These are phyloP conservation scores for Pichia sp. DNA, from an alignment of 1,139 yeast species.

Conservation along the genomic window DNA sequence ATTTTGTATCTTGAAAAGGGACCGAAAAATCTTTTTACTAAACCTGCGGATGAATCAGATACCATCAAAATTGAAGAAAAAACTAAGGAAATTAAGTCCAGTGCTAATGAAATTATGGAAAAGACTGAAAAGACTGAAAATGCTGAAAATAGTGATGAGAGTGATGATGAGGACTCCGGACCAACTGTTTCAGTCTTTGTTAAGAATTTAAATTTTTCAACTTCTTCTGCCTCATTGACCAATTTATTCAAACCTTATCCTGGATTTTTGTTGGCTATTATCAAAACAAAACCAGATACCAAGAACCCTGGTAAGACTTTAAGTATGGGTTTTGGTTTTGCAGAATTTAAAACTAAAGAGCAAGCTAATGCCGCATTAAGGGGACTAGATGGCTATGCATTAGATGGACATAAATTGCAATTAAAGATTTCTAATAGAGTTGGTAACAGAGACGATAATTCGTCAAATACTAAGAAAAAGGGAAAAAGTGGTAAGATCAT, in stretches of 20 bases:
- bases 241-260: slow-evolving; percentile 60
- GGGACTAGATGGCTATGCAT: slow-evolving; percentile 67
- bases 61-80: slow-evolving; percentile 21
- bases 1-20: slow-evolving; percentile 91
- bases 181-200: slow-evolving; percentile 84
- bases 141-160: slow-evolving; percentile 21
- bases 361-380: slow-evolving; percentile 73
- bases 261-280: slow-evolving; percentile 79
- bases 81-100: slow-evolving; percentile 38
- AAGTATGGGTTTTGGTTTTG: slow-evolving; percentile 98
- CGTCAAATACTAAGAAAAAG: slow-evolving; percentile 29
- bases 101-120: slow-evolving; percentile 39
- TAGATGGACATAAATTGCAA: slow-evolving; percentile 88
- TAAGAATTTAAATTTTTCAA: slow-evolving; percentile 84
- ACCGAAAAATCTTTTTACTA: slow-evolving; percentile 71
- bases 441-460: slow-evolving; percentile 27
- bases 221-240: slow-evolving; percentile 54
- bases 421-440: slow-evolving; percentile 80
- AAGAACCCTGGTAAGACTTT: slow-evolving; percentile 56
- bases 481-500: slow-evolving; percentile 66
- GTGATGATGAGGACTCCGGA: slow-evolving; percentile 47
- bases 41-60: slow-evolving; percentile 45
- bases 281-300: slow-evolving; percentile 86
- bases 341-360: slow-evolving; percentile 72
- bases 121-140: slow-evolving; percentile 17